Conservation (phyloP, 768 basidiomycete species). For the Kwoniella botswanensis region DNA sequence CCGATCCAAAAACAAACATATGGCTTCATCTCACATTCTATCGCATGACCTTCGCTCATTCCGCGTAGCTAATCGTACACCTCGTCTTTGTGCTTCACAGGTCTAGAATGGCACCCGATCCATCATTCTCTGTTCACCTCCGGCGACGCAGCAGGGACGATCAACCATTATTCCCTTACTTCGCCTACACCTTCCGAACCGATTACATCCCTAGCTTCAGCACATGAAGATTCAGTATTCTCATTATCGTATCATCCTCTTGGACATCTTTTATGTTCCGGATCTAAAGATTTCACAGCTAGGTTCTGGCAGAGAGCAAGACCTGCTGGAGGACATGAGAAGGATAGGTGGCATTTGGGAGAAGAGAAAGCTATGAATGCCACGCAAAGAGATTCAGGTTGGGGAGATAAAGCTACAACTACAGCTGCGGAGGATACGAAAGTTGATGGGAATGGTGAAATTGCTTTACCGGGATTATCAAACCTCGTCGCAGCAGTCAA, state of each 20-base stretch:
- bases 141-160: constrained; percentile 90
- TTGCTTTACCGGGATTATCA: constrained; percentile 29
- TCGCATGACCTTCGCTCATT: too few relatives aligned
- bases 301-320: constrained; percentile 88
- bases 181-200: constrained; percentile 65
- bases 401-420: constrained; percentile 5
- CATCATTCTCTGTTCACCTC: constrained; percentile 85
- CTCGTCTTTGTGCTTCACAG: constrained; percentile 45
- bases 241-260: constrained; percentile 92
- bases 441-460: constrained; percentile 2
- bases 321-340: constrained; percentile 54
- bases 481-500: constrained; percentile 28
- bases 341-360: constrained; percentile 55
- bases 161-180: constrained; percentile 91
- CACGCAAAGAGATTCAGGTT: constrained; percentile 19
- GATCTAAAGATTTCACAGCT: constrained; percentile 97
- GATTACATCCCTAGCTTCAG: constrained; percentile 85
- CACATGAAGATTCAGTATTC: constrained; percentile 98
- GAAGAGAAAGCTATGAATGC: constrained; percentile 40
- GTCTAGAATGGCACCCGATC: constrained; percentile 93
- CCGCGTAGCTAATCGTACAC: too few relatives aligned
- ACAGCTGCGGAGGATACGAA: neutral
- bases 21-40: neutral
- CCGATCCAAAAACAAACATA: too few relatives aligned
- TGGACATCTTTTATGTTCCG: constrained; percentile 89